Evolutionary conservation across 441 rosid species (phyloP), one percentile per base, ranked within the genome.

Genomic region (Theobroma grandiflorum): DNA sequence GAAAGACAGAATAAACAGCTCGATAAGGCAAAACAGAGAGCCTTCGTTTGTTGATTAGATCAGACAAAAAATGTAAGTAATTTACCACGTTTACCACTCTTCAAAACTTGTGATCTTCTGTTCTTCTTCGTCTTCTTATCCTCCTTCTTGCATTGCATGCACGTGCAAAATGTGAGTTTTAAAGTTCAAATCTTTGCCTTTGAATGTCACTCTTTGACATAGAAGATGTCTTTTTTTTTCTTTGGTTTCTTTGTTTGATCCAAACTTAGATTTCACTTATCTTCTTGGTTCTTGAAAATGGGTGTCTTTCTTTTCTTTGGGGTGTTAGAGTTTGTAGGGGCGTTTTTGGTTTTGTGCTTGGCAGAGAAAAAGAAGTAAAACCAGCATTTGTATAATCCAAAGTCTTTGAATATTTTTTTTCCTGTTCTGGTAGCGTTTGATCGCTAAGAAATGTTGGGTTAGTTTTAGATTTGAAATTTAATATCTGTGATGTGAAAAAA

Each of bases 61-160:
- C 89, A 63, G 82, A 82, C 83, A 40, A 75, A 69, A 78, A 81
- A 35, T 74, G 89, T 90, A 86, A 88, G 93, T 85, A 18, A 81
- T 70, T 69, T 72, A 11, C 74, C 55, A 3, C 66, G 11, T 53
- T 47, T 45, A 75, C 50, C 70, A 63, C 42, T 61, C 72, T 62
- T 26, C 11, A 37, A 35, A 12, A 37, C 50, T 37, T 7, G 5
- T 16, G 45, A 15, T 64, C 78, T 40, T 78, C 49, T 42, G 55
- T 31, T 74, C 8, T 22, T 68, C 77, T 45, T 12, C 26, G 64
- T 15, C 75, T 80, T 83, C 82, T 47, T 45, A 43, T 20, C 74
- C 72, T 10, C 75, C 57, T 2, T 66, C 68, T 62, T 82, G 33
- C 49, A 31, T 31, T 66, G 76, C 75, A 55, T 76, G 84, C 71